Base-by-base conservation (phyloP, 2,329 filamentous ascomycete genomes). In the Diaporthe batatas region DNA sequence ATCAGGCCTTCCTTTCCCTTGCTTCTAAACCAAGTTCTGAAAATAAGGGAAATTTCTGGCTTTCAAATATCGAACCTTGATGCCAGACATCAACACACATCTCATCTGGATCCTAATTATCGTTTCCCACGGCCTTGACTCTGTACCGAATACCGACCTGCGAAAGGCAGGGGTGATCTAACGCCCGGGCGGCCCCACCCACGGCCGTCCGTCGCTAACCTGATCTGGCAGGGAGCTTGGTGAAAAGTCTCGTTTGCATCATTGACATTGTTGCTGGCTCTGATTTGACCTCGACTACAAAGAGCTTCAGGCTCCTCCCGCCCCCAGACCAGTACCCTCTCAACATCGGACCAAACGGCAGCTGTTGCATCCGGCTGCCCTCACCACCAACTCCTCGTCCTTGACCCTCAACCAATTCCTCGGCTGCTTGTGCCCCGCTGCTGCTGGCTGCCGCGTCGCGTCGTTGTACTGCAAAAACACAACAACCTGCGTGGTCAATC, bases 221-320 rank as follows among this genome's bases (percentile, higher is more conserved):
- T 8, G 25, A 62, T 53, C n/a, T 62, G 68, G 68, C 55, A 70
- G 25, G 12, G 32, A 70, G 68, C 68, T 70, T 70, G 68, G 62
- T 14, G 44, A 65, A 51, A 65, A 65, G 62, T 65, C 62, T 65
- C 62, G 62, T 65, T 51, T 65, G 62, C 62, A 65, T 65, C 62
- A 65, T 65, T 65, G 62, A 65, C 47, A 51, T 65, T 65, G 42
- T 23, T 5, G 21, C 42, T 49, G 29, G 42, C 47, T 12, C 10
- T 12, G 23, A 23, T 51, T 23, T 14, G 11, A 34, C 36, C 55
- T 51, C 49, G 29, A 51, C 59, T 29, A 65, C 59, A 65, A 65
- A 65, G 44, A 65, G 59, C 59, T 65, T 65, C 59, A 51, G 59
- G 59, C 42, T 65, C 59, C 29, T 44, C 59, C 49, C 59, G 42